Conservation (phyloP, 1,139 yeast species). For the Yamadazyma spencermartinsiae region DNA sequence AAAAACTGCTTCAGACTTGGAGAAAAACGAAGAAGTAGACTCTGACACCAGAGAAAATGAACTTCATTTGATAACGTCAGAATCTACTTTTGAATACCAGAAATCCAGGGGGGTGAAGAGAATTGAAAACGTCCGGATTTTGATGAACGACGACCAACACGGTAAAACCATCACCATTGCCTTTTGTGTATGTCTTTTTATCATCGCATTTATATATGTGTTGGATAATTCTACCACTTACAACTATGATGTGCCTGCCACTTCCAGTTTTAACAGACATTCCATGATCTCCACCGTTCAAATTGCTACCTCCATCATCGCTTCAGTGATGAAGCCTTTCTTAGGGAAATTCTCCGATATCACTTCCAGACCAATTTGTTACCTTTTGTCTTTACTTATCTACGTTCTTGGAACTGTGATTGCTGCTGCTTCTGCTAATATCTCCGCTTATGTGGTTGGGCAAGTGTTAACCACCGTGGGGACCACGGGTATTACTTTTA, state of each 20-base stretch:
- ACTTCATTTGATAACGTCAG: slow-evolving; percentile 8
- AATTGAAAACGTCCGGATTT: slow-evolving; percentile 11
- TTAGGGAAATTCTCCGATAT: slow-evolving; percentile 32
- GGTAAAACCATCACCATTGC: slow-evolving; percentile 7
- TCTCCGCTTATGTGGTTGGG: slow-evolving; percentile 32
- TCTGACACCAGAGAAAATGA: slow-evolving; percentile 5
- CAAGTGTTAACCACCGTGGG: slow-evolving; percentile 29
- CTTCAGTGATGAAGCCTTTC: slow-evolving; percentile 27
- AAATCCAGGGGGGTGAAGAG: slow-evolving; percentile 14
- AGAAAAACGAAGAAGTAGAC: slow-evolving; percentile 2
- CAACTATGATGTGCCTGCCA: slow-evolving; percentile 26
- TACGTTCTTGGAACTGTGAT: slow-evolving; percentile 28
- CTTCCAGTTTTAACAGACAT: slow-evolving; percentile 27
- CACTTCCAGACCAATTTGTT: slow-evolving; percentile 29
- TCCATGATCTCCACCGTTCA: slow-evolving; percentile 32
- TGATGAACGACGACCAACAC: slow-evolving; percentile 8
- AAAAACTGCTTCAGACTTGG: not conserved
- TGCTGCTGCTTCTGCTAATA: slow-evolving; percentile 25
- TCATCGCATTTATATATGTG: slow-evolving; percentile 37
- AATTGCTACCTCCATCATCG: slow-evolving; percentile 29
- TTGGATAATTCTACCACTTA: slow-evolving; percentile 37
- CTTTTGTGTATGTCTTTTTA: slow-evolving; percentile 20
- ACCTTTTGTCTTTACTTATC: slow-evolving; percentile 19
- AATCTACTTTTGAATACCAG: slow-evolving; percentile 5
- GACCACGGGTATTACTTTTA: slow-evolving; percentile 18